Base-by-base conservation (phyloP, 2,329 filamentous ascomycete species). In the Colletotrichum lindemuthianum region DNA sequence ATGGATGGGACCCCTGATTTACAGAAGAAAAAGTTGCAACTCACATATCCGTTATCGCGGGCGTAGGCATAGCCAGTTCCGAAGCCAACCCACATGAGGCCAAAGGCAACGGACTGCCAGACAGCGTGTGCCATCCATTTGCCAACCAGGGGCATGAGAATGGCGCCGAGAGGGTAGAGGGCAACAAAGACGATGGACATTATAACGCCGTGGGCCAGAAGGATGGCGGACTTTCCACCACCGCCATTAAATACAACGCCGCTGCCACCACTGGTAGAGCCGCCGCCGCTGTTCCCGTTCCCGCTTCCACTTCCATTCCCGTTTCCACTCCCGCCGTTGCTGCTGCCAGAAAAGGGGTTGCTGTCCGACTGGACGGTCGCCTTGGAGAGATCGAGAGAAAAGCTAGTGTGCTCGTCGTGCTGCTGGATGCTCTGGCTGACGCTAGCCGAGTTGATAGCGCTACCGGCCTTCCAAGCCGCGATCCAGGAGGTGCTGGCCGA, bases 71-170 rank as follows among this genome's bases (percentile, higher is more conserved):
- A 77, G 15, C 88, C 88, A 12, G 89, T 69, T 3, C 78, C 87
- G 58, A 90, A 86, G 12, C 84, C 87, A 11, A 78, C 82, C 80
- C 88, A 88, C 83, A 90, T 87, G 43, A 82, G 75, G 13, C 85
- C 63, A 71, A 88, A 85, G 47, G 81, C 78, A 12, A 88, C 59
- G 2, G 79, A 69, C 73, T 91, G 88, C 75, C 85, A 83, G 9
- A 75, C 75, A 7, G 80, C 85, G 70, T 91, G 88, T n/a, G 87
- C 68, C 56, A 82, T 72, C 84, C 84, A 89, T 50, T 80, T 84
- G 48, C 84, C 82, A 7, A 88, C 66, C 4, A 89, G 66, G 3
- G 87, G 85, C 83, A 90, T 89, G 44, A 88, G 72, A 4, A 87
- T 76, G 8, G 88, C 81, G 6, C 87, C 88, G 3, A 89, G 68